Base-by-base conservation (phyloP, 352 stramenopile genomes). In the Phytophthora palmivora region DNA sequence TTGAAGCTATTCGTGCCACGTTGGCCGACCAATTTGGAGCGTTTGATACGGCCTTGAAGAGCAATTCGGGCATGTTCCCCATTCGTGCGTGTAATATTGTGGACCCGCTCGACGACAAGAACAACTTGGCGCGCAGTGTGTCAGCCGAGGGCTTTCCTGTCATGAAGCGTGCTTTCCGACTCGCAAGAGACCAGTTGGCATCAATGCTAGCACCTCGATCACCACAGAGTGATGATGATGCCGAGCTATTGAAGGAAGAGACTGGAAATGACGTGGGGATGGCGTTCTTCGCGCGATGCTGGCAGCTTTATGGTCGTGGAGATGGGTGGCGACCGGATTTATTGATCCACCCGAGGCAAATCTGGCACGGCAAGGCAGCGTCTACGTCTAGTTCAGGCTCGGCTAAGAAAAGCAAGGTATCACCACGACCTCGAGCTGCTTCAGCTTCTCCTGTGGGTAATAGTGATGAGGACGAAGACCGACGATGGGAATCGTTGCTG, bases 31-130 rank as follows among this genome's bases (percentile, higher is more conserved):
- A 91, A 34, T 89, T 91, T 56, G 77, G 78, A 1, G 66, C 58
- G 0, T 79, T 91, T 53, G 78, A 89, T 42, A 58, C 67, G 1
- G 68, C 62, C 12, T 36, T 76, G 4, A 58, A 62, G 16, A 61
- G 43, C n/a, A 58, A 39, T 36, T 39, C 46, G 4, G 53, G 45
- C 15, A 68, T 79, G 55, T 94, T 97, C 55, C 81, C 78, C 10
- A 83, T 95, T 15, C 85, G 89, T 18, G 80, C 76, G 15, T 94
- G 88, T 64, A 97, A 97, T 63, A 86, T 97, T 32, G 80, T 97
- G 49, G 90, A 97, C 43, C 89, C 91, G 11, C 76, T 97, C 19
- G 82, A 97, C 52, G 76, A 88, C 45, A 76, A 75, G 55, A 94
- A 97, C 71, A 97, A 97, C 58, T 62, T 96, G 37, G 87, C 82